Percentiles rank a stretch among this genome's conserved stretches.
Evolutionary conservation across 1,284 basidiomycete species (phyloP).

Genomic region (Laetiporus sulphureus): DNA sequence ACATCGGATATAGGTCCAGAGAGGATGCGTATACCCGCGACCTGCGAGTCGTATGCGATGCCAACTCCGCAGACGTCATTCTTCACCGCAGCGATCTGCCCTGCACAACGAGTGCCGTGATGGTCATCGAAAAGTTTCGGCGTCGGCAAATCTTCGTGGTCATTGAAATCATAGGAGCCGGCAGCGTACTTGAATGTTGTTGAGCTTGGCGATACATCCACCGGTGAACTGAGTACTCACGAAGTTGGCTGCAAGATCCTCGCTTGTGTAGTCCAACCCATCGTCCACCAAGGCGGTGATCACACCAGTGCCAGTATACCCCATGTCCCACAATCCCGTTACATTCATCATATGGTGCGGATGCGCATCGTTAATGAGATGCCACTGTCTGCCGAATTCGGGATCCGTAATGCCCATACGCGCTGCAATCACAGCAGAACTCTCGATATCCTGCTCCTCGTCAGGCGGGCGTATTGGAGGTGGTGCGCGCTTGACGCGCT

Average conservation of each 20-base stretch:
- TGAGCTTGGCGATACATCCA: constrained; percentile 5
- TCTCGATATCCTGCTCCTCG: constrained; percentile 22
- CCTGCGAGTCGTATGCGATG: constrained; percentile 86
- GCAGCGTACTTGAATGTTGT: constrained; percentile 59
- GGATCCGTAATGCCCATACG: constrained; percentile 82
- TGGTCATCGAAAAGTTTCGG: constrained; percentile 90
- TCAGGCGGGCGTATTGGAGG: constrained; percentile 37
- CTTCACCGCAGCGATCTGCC: constrained; percentile 95
- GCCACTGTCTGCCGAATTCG: constrained; percentile 88
- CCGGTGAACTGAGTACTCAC: constrained; percentile 42
- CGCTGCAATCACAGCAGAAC: constrained; percentile 46
- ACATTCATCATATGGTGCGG: constrained; percentile 83
- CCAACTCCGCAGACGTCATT: constrained; percentile 96
- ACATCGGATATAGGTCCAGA: constrained; percentile 96
- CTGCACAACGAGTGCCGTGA: constrained; percentile 97
- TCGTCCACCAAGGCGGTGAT: constrained; percentile 93
- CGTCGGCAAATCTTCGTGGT: constrained; percentile 83
- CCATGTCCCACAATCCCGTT: constrained; percentile 79
- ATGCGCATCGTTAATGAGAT: constrained; percentile 74
- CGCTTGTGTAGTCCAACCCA: constrained; percentile 86
- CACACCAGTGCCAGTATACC: constrained; percentile 82
- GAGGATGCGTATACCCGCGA: constrained; percentile 93
- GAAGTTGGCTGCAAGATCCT: constrained; percentile 88
- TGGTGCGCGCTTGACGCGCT: constrained; percentile 66
- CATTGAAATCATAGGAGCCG: constrained; percentile 96